Percentiles rank a stretch among this genome's conserved stretches.
These are phyloP conservation scores for Echium plantagineum DNA, from an alignment of 257 asterid species.

Conservation along the genomic window DNA sequence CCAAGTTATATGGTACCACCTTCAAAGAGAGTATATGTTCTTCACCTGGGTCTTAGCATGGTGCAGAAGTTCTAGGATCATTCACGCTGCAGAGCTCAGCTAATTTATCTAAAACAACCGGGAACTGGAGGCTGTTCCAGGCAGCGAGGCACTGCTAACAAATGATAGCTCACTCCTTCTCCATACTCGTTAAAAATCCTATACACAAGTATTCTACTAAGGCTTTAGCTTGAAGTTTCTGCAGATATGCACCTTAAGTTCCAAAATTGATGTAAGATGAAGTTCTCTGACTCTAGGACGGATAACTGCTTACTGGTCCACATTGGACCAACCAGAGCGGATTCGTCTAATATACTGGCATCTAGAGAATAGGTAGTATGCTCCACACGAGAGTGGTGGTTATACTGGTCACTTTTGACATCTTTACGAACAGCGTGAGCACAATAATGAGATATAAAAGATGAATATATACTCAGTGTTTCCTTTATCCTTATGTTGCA, in stretches of 20 bases:
- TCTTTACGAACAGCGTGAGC: background rate
- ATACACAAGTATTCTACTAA: background rate
- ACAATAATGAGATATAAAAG: background rate
- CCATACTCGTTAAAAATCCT: background rate
- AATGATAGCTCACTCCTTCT: too few species aligned
- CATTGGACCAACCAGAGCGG: background rate
- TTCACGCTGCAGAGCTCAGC: background rate
- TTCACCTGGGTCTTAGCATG: background rate
- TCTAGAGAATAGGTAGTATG: background rate
- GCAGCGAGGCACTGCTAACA: too few species aligned
- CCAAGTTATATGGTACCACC: too few species aligned
- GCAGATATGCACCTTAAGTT: background rate
- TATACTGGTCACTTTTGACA: background rate
- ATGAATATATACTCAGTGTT: background rate
- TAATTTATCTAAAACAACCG: background rate
- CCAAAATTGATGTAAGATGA: background rate
- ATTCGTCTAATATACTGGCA: too few species aligned
- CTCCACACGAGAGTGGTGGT: background rate
- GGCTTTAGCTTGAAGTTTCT: background rate
- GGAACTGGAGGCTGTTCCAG: too few species aligned
- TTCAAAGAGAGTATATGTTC: background rate
- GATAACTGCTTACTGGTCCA: background rate
- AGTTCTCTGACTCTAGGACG: background rate
- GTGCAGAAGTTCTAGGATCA: background rate
- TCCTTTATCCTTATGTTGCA: background rate